These are phyloP conservation scores for Eucalyptus dawsonii DNA, from an alignment of 345 rosid genomes.

Conservation along the genomic window DNA sequence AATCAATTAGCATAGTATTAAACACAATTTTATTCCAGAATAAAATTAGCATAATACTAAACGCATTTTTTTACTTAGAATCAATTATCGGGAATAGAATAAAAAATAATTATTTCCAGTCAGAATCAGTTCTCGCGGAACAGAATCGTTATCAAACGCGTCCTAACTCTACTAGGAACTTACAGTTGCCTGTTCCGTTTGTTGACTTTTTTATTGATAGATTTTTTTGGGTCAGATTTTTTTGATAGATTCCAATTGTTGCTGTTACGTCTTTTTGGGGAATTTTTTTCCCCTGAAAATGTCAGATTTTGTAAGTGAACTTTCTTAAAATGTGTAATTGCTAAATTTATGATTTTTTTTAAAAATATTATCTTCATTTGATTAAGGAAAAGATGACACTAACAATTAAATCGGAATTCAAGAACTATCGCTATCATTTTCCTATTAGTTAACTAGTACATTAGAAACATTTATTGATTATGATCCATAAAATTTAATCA, in stretches of 20 bases:
- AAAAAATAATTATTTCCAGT: no score
- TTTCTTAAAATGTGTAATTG: neutral
- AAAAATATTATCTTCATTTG: neutral
- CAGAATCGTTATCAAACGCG: no score
- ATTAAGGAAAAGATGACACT: neutral
- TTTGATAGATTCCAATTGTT: neutral
- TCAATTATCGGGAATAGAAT: no score
- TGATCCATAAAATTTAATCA: no score
- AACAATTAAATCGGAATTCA: neutral
- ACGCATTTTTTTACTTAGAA: no score
- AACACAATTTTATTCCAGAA: no score
- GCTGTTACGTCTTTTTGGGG: neutral
- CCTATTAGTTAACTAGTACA: neutral
- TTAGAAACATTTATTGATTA: no score
- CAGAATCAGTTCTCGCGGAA: no score
- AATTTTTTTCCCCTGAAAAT: neutral
- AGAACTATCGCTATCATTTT: accelerated
- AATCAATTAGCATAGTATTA: no score
- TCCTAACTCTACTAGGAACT: neutral
- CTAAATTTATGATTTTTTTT: neutral
- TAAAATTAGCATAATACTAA: no score
- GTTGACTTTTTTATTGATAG: neutral
- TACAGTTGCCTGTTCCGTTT: neutral
- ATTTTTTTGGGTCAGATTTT: neutral
- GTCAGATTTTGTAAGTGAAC: neutral